phyloP scores from a whole-genome alignment of 495 filamentous ascomycete genomes.

The Monascus purpureus region DNA sequence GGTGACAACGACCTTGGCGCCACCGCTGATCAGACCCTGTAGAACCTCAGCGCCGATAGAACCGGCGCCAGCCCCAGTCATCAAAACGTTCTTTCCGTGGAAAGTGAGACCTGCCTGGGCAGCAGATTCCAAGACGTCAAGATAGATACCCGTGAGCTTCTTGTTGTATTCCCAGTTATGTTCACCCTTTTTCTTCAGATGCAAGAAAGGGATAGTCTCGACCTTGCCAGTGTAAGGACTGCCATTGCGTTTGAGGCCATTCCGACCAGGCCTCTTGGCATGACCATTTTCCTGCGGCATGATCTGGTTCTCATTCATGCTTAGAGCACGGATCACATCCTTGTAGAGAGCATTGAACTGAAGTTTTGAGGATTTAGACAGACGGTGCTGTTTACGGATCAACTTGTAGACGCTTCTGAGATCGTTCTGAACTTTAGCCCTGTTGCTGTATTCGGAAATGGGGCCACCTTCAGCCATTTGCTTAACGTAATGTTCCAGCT shows the following conservation, averaged over 20 bases:
- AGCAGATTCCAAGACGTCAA: constrained; percentile 80
- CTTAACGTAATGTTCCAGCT: constrained; percentile 95
- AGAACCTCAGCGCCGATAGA: constrained; percentile 98
- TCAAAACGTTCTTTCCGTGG: constrained; percentile 88
- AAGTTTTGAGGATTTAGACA: constrained; percentile 85
- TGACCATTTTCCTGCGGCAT: constrained; percentile 66
- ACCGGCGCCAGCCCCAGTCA: constrained; percentile 96
- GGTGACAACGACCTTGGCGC: constrained; percentile 89
- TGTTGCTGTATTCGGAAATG: constrained; percentile 96
- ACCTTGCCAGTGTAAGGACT: constrained; percentile 67
- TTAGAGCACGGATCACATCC: constrained; percentile 80
- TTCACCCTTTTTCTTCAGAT: constrained; percentile 86
- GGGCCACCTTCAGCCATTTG: constrained; percentile 99
- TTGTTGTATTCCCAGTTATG: constrained; percentile 99
- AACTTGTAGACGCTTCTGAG: constrained; percentile 89
- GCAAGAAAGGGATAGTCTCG: constrained; percentile 95
- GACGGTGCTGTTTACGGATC: constrained; percentile 91
- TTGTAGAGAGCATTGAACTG: constrained; percentile 91
- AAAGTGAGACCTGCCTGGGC: constrained; percentile 80
- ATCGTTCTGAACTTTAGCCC: constrained; percentile 94
- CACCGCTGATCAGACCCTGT: constrained; percentile 90
- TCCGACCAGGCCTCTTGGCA: constrained; percentile 50
- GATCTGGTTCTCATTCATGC: constrained; percentile 96
- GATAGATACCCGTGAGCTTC: constrained; percentile 82
- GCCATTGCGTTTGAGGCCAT: constrained; percentile 39